Evolutionary conservation across 345 rosid genomes (phyloP).

Genomic region (Hevea brasiliensis): DNA sequence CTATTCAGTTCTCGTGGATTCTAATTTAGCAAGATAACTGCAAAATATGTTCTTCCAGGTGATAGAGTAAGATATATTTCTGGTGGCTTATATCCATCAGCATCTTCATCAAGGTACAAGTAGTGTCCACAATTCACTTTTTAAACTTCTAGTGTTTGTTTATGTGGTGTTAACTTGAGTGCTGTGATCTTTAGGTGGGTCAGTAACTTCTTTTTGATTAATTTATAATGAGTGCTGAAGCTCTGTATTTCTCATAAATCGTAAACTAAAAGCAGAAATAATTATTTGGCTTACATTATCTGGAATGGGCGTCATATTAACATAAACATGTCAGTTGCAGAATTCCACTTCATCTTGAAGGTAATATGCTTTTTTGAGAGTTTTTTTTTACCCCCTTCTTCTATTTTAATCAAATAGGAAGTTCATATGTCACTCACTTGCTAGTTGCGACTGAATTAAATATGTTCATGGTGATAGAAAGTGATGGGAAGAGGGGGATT

Average conservation of each 20-base stretch:
- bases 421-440: not conserved
- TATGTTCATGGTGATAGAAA: not conserved
- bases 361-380: not conserved
- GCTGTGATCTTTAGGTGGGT: too few species aligned
- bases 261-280: not conserved
- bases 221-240: not conserved
- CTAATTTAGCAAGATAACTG: conserved; percentile 10
- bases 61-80: conserved; percentile 69
- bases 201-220: not conserved
- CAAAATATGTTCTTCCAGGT: conserved; percentile 44
- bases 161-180: too few species aligned
- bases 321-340: too few species aligned
- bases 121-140: not conserved
- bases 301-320: not conserved
- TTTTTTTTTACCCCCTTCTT: too few species aligned
- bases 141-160: too few species aligned
- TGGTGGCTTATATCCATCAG: conserved; percentile 45
- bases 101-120: conserved; percentile 59
- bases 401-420: not conserved
- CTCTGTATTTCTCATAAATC: not conserved
- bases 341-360: not conserved
- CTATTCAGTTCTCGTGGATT: conserved; percentile 17
- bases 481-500: not conserved
- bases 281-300: not conserved
- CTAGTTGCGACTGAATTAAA: not conserved